Conservation (phyloP, 257 asterid species). For the Misopates orontium region DNA sequence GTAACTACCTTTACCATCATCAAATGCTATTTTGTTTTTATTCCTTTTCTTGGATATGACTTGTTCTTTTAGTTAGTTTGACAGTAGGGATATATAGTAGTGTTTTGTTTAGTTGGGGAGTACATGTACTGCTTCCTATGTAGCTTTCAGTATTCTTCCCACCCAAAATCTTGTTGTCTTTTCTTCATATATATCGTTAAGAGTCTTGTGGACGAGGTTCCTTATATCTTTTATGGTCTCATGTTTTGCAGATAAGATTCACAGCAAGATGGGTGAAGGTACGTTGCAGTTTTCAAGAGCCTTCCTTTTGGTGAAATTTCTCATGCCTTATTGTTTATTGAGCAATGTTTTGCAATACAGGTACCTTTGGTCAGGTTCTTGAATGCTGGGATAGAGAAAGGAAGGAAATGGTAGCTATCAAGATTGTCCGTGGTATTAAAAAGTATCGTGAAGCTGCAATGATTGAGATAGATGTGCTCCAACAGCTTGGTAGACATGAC, state of each 20-base stretch:
- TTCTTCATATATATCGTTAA: background rate
- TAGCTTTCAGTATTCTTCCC: no score
- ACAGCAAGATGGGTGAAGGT: conserved; percentile 97
- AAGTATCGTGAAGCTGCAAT: conserved; percentile 93
- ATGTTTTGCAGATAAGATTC: conserved; percentile 67
- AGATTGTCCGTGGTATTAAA: conserved; percentile 78
- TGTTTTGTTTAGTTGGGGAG: no score
- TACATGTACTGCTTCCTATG: no score
- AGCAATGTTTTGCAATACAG: conserved; percentile 28
- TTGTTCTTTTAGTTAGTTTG: no score
- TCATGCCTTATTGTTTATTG: background rate
- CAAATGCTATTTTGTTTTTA: conserved; percentile 16
- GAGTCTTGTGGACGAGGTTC: background rate
- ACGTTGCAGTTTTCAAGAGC: background rate
- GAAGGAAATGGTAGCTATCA: conserved; percentile 86
- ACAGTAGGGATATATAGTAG: no score
- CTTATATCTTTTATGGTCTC: background rate
- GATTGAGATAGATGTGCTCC: conserved; percentile 86
- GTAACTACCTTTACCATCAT: conserved; percentile 70
- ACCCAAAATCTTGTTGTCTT: no score
- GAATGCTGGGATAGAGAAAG: conserved; percentile 92
- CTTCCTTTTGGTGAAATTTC: no score
- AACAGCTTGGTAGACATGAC: conserved; percentile 87
- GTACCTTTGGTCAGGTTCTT: conserved; percentile 93
- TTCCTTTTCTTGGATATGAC: no score